These are phyloP conservation scores for Cystobasidium sp. DNA, from an alignment of 1,284 basidiomycete genomes.

Conservation along the genomic window DNA sequence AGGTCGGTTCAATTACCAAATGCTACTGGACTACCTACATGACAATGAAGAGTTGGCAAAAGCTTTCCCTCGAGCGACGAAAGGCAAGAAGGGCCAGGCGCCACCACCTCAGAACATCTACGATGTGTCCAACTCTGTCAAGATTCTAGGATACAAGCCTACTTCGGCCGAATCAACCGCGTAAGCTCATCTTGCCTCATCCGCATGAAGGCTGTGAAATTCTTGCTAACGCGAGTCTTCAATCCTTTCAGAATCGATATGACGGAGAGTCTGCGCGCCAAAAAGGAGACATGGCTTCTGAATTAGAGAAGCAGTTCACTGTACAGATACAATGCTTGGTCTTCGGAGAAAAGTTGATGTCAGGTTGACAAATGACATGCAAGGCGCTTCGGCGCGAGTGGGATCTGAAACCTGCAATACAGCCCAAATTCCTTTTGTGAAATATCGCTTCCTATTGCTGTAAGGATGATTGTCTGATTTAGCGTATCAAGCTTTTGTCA, in stretches of 20 bases:
- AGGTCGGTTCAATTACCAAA: conserved; percentile 48
- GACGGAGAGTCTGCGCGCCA: conserved; percentile 44
- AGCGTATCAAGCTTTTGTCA: no score
- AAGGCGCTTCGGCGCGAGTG: no score
- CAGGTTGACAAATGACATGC: neutral
- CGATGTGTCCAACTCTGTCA: conserved; percentile 45
- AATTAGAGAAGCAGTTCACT: neutral
- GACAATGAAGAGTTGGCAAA: conserved; percentile 22
- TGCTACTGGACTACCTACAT: conserved; percentile 46
- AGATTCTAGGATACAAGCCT: conserved; percentile 45
- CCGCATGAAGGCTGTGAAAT: neutral
- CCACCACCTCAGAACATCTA: conserved; percentile 46
- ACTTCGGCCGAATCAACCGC: conserved; percentile 45
- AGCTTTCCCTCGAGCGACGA: conserved; percentile 46
- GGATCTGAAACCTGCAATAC: no score
- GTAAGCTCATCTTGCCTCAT: conserved; percentile 2
- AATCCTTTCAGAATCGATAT: conserved; percentile 35
- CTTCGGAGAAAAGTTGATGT: neutral
- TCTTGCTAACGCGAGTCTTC: neutral
- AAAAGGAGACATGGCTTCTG: conserved; percentile 45
- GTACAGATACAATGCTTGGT: neutral
- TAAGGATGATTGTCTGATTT: no score
- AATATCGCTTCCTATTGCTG: no score
- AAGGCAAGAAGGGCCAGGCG: conserved; percentile 30
- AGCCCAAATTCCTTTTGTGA: no score